A percentile compares a stretch with the other conserved stretches of the same genome.
phyloP scores from a whole-genome alignment of 768 basidiomycete genomes.

The Tricholoma terreum region DNA sequence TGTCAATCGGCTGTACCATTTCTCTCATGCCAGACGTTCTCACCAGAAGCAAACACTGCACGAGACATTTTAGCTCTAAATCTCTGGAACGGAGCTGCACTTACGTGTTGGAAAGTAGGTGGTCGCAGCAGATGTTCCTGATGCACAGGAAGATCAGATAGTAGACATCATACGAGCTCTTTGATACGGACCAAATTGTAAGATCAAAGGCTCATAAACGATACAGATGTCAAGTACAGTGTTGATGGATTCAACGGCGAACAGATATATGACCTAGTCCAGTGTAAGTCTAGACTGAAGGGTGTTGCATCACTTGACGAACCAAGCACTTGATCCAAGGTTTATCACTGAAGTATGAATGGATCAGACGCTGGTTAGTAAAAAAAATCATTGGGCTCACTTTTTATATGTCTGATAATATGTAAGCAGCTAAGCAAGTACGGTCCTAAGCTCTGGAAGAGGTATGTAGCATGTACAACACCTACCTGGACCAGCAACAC shows the following conservation, averaged over 20 bases:
- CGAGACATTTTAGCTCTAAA: background rate
- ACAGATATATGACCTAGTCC: constrained; percentile 20
- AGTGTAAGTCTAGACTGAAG: background rate
- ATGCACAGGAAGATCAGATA: background rate
- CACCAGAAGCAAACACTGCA: background rate
- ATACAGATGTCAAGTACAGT: constrained; percentile 19
- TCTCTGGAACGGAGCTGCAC: background rate
- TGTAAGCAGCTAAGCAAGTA: background rate
- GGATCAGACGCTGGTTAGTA: background rate
- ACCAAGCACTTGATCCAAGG: background rate
- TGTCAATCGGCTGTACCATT: background rate
- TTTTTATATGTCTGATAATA: background rate
- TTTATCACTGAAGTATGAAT: background rate
- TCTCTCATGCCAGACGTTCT: no score
- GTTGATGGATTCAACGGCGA: constrained; percentile 23
- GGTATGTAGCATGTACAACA: background rate
- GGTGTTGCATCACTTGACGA: background rate
- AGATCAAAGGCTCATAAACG: constrained; percentile 22
- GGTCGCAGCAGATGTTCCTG: constrained; percentile 5
- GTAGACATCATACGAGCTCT: background rate
- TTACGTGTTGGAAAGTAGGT: constrained; percentile 8
- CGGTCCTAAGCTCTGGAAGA: background rate
- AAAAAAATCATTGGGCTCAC: background rate
- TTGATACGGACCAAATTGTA: constrained; percentile 14
- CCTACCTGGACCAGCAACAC: background rate